Evolutionary conservation across 768 basidiomycete species (phyloP).

Genomic region (Termitomyces heimii): DNA sequence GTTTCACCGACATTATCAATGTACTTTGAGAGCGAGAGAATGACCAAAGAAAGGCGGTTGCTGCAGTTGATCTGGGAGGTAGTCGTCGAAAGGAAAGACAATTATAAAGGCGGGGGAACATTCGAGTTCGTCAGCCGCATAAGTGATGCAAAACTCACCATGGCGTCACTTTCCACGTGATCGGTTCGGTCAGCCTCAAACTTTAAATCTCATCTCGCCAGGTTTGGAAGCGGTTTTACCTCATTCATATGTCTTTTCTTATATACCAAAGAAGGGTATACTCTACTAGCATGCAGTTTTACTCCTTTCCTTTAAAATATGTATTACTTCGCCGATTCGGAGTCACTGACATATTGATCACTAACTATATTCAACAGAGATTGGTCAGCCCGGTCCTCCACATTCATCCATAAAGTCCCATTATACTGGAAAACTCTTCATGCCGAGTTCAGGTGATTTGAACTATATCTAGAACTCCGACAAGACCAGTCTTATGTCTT

Average conservation of each 20-base stretch:
- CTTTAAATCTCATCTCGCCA: background rate
- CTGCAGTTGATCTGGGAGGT: conserved; percentile 8
- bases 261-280: background rate
- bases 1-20: conserved; percentile 30
- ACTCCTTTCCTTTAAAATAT: background rate
- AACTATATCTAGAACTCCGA: background rate
- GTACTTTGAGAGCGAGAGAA: conserved; percentile 23
- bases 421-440: background rate
- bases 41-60: conserved; percentile 21
- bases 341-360: background rate
- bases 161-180: conserved; percentile 11
- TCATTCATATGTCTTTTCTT: background rate
- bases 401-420: background rate
- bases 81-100: conserved; percentile 7
- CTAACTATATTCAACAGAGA: background rate
- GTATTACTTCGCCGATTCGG: background rate
- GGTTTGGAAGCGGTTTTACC: background rate
- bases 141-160: background rate
- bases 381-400: background rate
- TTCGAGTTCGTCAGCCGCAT: conserved; percentile 11
- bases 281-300: too few species aligned
- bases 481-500: background rate
- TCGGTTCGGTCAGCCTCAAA: background rate
- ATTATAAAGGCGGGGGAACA: conserved; percentile 16
- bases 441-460: background rate